These are phyloP conservation scores for Phalaenopsis aphrodite DNA, from an alignment of 106 monocot species.

Conservation along the genomic window DNA sequence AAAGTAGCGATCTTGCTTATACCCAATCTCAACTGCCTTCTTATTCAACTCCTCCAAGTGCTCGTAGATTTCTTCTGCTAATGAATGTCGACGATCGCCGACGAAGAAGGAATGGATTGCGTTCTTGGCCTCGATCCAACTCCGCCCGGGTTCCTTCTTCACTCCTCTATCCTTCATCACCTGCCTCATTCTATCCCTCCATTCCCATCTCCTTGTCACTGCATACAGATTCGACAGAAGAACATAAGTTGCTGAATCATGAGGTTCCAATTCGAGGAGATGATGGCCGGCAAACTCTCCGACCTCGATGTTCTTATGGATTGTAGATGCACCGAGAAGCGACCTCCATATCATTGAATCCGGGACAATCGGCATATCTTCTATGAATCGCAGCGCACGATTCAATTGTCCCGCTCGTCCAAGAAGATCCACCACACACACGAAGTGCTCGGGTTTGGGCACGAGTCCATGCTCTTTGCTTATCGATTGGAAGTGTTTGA, in stretches of 20 bases:
- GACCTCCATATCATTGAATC: constrained; percentile 78
- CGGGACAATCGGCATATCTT: constrained; percentile 52
- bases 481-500: constrained; percentile 65
- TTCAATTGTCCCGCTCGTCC: constrained; percentile 67
- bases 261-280: constrained; percentile 63
- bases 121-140: constrained; percentile 67
- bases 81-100: constrained; percentile 45
- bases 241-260: constrained; percentile 77
- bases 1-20: constrained; percentile 49
- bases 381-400: constrained; percentile 46
- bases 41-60: constrained; percentile 47
- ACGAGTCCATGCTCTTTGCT: constrained; percentile 27
- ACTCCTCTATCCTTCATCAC: constrained; percentile 70
- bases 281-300: constrained; percentile 60
- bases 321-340: constrained; percentile 71
- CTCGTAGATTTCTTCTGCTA: constrained; percentile 37
- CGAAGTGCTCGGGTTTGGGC: constrained; percentile 64
- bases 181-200: constrained; percentile 38
- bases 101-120: constrained; percentile 56
- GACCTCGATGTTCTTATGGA: constrained; percentile 68
- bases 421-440: constrained; percentile 76
- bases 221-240: constrained; percentile 80
- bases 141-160: constrained; percentile 74
- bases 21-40: constrained; percentile 39
- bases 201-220: constrained; percentile 38